Base-by-base conservation (phyloP, 305 asterid genomes). In the Nicotiana rustica region DNA sequence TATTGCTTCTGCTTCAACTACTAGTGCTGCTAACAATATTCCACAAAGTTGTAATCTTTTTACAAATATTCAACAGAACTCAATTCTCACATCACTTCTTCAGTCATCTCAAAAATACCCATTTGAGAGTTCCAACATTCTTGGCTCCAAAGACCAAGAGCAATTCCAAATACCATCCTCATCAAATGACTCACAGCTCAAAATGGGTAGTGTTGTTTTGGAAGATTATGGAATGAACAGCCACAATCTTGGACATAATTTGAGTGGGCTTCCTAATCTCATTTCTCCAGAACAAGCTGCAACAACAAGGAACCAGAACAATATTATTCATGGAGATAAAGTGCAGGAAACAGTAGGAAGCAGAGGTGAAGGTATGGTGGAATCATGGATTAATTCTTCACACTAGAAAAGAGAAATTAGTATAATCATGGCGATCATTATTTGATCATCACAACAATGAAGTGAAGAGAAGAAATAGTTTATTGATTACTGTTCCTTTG, bases 331-430 rank as follows among this genome's bases (percentile, higher is more conserved):
- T 75, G 85, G 86, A 19, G 90, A 71, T 47, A 87, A 86, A 59
- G 85, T 80, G 84, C 67, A 81, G 79, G 92, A 87, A 29, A 90
- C 77, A 70, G 85, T 41, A 5, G 82, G 55, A 19, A 62, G 70
- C 44, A 83, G 91, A 41, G 90, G 92, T 10, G 92, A 86, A 88
- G 97, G 96, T 86, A 88, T 81, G 93, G 85, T 85, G 88, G 97
- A 92, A 82, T 86, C 94, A 65, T 93, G 95, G 97, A 85, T 93
- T 84, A 83, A 89, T 89, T 89, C 91, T 82, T 91, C 92, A 83
- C 96, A 92, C 49, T 85, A 85, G 91, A 85, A 87, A 86, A 18
- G 65, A 7, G 10, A 17, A n/a, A 5, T 6, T 47, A 21, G 62
- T 18, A 0, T 14, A 35, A 88, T 92, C 86, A 85, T 78, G 82